These are phyloP conservation scores for Fusarium sp. DNA, from an alignment of 2,329 filamentous ascomycete species.

Conservation along the genomic window DNA sequence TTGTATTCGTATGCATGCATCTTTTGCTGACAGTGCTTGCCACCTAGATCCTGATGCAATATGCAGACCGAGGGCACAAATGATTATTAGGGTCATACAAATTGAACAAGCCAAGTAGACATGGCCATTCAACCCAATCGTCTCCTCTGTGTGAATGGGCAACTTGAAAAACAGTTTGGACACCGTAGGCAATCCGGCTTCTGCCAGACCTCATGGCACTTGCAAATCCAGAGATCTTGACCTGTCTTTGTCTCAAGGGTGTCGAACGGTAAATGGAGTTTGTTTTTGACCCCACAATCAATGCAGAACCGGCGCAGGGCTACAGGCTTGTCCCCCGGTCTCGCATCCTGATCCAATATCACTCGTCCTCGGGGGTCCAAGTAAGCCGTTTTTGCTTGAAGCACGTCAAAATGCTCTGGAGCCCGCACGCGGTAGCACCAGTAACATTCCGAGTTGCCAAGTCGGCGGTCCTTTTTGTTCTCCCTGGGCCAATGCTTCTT, in stretches of 20 bases:
- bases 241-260: constrained; percentile 55
- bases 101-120: not conserved
- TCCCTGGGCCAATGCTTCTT: constrained; percentile 56
- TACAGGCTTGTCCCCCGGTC: constrained; percentile 49
- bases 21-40: not conserved
- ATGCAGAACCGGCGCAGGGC: constrained; percentile 58
- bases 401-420: constrained; percentile 56
- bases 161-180: constrained; percentile 53
- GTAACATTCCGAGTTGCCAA: constrained; percentile 60
- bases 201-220: constrained; percentile 54
- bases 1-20: not conserved
- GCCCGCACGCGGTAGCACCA: constrained; percentile 58
- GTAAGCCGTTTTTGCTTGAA: constrained; percentile 53
- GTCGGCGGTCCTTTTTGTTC: constrained; percentile 54
- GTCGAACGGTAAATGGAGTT: constrained; percentile 56
- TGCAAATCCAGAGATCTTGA: constrained; percentile 58
- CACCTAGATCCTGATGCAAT: constrained; percentile 16
- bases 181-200: constrained; percentile 55
- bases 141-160: constrained; percentile 54
- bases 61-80: not conserved
- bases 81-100: too few relatives aligned
- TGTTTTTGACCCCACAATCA: constrained; percentile 56
- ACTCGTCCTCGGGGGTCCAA: constrained; percentile 51
- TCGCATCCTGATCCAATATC: constrained; percentile 50
- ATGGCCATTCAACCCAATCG: constrained; percentile 43